A percentile compares a stretch with the other conserved stretches of the same genome.
These are phyloP conservation scores for Syzygium aromaticum DNA, from an alignment of 345 rosid genomes.

Conservation along the genomic window DNA sequence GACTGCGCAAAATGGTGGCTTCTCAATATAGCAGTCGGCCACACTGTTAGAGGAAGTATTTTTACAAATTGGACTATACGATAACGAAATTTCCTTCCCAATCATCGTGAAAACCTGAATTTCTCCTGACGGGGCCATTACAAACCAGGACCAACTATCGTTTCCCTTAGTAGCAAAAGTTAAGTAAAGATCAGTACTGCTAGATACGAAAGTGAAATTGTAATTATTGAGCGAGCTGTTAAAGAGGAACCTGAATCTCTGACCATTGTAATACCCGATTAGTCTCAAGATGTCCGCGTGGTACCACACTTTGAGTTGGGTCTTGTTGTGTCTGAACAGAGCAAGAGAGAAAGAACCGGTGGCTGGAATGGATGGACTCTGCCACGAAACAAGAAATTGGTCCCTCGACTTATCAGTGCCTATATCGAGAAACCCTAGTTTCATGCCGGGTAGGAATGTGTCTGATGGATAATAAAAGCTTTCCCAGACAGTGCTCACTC, in stretches of 20 bases:
- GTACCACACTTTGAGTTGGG: neutral
- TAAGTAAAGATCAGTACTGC: neutral
- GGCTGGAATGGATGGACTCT: neutral
- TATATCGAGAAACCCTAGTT: neutral
- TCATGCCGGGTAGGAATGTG: neutral
- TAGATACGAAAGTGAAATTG: neutral
- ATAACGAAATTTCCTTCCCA: neutral
- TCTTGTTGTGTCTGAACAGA: neutral
- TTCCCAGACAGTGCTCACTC: neutral
- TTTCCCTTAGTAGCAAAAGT: neutral
- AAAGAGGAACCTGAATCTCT: neutral
- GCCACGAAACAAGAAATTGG: neutral
- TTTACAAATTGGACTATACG: neutral
- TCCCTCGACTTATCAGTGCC: neutral
- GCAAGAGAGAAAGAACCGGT: neutral
- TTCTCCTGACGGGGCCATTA: neutral
- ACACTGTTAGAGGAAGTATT: neutral
- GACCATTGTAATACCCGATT: conserved; percentile 1
- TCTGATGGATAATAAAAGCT: neutral
- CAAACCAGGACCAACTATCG: neutral
- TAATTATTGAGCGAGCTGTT: neutral
- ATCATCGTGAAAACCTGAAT: neutral
- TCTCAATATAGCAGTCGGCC: neutral
- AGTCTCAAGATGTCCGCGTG: neutral
- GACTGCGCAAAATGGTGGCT: too few relatives aligned